Percentiles rank a stretch among this genome's conserved stretches.
phyloP scores from a whole-genome alignment of 768 basidiomycete genomes.

The Termitomyces sp. region DNA sequence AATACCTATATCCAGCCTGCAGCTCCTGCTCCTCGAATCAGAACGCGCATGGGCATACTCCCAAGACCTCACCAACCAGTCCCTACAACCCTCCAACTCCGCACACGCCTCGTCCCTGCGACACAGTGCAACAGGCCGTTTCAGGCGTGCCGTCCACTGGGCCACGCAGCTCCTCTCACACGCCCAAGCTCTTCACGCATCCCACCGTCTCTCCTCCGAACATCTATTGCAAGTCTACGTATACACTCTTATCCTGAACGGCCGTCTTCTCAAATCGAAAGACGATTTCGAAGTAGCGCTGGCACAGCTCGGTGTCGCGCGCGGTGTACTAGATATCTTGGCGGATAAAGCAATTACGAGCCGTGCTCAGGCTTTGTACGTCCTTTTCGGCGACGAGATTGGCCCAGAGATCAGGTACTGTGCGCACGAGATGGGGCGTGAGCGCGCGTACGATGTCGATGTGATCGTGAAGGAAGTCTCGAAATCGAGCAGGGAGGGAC shows the following conservation, averaged over 20 bases:
- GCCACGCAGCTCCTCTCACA: constrained; percentile 71
- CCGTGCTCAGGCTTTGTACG: constrained; percentile 82
- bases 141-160: constrained; percentile 76
- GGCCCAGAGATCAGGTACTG: constrained; percentile 90
- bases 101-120: constrained; percentile 52
- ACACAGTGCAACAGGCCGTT: constrained; percentile 72
- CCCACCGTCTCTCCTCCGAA: constrained; percentile 46
- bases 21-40: constrained; percentile 82
- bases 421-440: constrained; percentile 80
- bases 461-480: constrained; percentile 64
- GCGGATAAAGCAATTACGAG: constrained; percentile 60
- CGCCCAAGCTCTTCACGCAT: constrained; percentile 56
- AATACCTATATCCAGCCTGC: constrained; percentile 43
- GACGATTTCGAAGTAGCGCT: constrained; percentile 74
- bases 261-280: constrained; percentile 75
- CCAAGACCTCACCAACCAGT: constrained; percentile 61
- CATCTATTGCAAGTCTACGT: constrained; percentile 64
- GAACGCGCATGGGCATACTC: constrained; percentile 92
- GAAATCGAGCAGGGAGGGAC: constrained; percentile 44
- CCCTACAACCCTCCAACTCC: constrained; percentile 46
- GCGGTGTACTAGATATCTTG: constrained; percentile 64
- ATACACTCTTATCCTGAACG: constrained; percentile 77
- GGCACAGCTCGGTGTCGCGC: constrained; percentile 73
- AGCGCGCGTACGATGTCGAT: constrained; percentile 77
- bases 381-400: constrained; percentile 79